A percentile compares a stretch with the other conserved stretches of the same genome.
Conservation (phyloP, 2,329 filamentous ascomycete genomes). For the Chaetomium strumarium region DNA sequence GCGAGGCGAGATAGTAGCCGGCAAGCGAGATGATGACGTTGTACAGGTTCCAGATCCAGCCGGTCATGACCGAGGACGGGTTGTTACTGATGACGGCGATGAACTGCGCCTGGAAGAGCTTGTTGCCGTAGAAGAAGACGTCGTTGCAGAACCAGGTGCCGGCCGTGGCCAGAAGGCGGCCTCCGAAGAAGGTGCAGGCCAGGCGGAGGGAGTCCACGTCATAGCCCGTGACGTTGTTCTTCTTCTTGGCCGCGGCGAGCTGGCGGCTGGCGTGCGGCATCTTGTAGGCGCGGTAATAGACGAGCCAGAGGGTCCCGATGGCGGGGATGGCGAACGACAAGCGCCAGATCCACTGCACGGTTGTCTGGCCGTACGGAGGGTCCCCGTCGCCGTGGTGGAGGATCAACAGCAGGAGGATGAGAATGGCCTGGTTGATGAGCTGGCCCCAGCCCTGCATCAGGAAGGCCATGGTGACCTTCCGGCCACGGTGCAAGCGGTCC, state of each 20-base stretch:
- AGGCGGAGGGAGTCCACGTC: constrained; percentile 75
- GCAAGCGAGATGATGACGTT: constrained; percentile 81
- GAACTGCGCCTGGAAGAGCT: constrained; percentile 90
- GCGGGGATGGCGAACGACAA: constrained; percentile 89
- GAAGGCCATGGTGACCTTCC: constrained; percentile 93
- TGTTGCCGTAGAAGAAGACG: constrained; percentile 99
- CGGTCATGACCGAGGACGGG: constrained; percentile 69
- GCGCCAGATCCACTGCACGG: constrained; percentile 86
- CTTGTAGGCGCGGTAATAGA: constrained; percentile 93
- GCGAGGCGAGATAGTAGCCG: constrained; percentile 85
- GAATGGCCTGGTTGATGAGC: constrained; percentile 83
- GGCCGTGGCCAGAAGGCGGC: constrained; percentile 78
- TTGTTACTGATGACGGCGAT: constrained; percentile 71
- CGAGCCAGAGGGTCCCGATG: constrained; percentile 84
- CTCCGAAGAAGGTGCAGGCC: constrained; percentile 78
- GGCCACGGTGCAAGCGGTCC: constrained; percentile 89
- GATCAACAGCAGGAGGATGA: constrained; percentile 80
- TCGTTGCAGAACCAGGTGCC: constrained; percentile 94
- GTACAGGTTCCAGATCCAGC: constrained; percentile 88
- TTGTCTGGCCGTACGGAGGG: constrained; percentile 69
- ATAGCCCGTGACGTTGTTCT: constrained; percentile 83
- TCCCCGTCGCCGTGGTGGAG: constrained; percentile 76
- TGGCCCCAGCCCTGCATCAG: constrained; percentile 99
- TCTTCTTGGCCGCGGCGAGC: constrained; percentile 76
- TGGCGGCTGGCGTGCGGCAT: constrained; percentile 86